Conservation (phyloP, 1,139 yeast species). For the Meyerozyma guilliermondii region DNA sequence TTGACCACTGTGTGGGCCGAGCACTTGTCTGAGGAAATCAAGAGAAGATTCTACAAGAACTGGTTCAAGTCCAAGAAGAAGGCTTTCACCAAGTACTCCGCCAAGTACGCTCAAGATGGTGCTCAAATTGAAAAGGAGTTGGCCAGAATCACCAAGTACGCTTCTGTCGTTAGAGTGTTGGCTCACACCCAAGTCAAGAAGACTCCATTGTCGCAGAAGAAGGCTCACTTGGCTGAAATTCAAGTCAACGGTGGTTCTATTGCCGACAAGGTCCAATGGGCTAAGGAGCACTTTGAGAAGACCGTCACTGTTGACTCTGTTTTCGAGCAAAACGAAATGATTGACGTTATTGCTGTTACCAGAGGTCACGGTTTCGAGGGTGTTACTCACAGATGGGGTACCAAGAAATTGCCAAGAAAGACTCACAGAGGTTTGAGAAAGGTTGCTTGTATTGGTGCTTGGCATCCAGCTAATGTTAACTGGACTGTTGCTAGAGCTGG, state of each 20-base stretch:
- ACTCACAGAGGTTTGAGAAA: conserved; percentile 99
- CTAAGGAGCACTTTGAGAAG: conserved; percentile 98
- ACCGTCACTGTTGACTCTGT: conserved; percentile 94
- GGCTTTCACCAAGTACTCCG: conserved; percentile 99
- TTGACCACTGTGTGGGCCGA: conserved; percentile 99
- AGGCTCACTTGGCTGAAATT: conserved; percentile 99
- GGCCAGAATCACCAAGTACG: conserved; percentile 98
- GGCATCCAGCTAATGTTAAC: conserved; percentile 99
- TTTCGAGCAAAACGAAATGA: conserved; percentile 97
- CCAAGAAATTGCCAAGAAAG: conserved; percentile 99
- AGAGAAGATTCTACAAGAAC: conserved; percentile 99
- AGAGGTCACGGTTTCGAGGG: conserved; percentile 99
- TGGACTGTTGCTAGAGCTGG: conserved; percentile 99
- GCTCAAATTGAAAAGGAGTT: conserved; percentile 91
- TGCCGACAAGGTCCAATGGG: conserved; percentile 98
- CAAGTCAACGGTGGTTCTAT: conserved; percentile 99
- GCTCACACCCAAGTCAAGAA: conserved; percentile 99
- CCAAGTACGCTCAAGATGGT: conserved; percentile 93
- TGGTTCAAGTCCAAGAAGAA: conserved; percentile 99
- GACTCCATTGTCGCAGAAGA: conserved; percentile 99
- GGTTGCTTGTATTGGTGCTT: conserved; percentile 99
- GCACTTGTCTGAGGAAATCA: conserved; percentile 98
- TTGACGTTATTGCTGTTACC: conserved; percentile 98
- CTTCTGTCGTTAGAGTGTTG: conserved; percentile 96
- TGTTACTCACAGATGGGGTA: conserved; percentile 99